Conservation (phyloP, 1,284 basidiomycete species). For the Austroboletus niveus region DNA sequence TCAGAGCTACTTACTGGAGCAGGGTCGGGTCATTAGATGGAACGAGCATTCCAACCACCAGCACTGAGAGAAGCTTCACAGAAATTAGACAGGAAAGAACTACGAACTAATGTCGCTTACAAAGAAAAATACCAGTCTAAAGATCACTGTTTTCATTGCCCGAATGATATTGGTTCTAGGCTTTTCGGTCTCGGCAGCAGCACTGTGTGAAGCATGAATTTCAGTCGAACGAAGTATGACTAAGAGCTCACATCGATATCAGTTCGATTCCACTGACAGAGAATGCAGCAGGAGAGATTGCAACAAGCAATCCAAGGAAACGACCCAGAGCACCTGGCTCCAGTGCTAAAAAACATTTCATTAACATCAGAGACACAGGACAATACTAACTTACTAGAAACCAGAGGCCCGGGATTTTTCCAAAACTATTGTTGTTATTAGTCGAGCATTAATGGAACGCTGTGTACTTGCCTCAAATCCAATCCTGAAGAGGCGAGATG, state of each 20-base stretch:
- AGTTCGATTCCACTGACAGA: slow-evolving; percentile 85
- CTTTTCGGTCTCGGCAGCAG: slow-evolving; percentile 73
- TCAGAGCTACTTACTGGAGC: slow-evolving; percentile 39
- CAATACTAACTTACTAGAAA: slow-evolving; percentile 14
- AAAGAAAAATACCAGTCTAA: slow-evolving; percentile 77
- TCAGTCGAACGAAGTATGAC: not conserved
- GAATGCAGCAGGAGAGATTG: slow-evolving; percentile 79
- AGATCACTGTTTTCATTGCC: slow-evolving; percentile 81
- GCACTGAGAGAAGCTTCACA: slow-evolving; percentile 59
- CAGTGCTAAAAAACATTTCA: slow-evolving; percentile 37
- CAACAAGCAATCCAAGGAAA: slow-evolving; percentile 62
- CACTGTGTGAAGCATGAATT: slow-evolving; percentile 34
- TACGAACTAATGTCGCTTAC: slow-evolving; percentile 28
- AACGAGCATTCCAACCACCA: slow-evolving; percentile 80
- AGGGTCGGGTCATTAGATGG: slow-evolving; percentile 66
- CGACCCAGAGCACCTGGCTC: slow-evolving; percentile 42
- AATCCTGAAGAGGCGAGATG: slow-evolving; percentile 43
- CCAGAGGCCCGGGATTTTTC: slow-evolving; percentile 22
- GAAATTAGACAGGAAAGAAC: not conserved
- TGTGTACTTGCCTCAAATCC: slow-evolving; percentile 20
- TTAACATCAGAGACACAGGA: slow-evolving; percentile 31
- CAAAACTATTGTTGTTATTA: slow-evolving; percentile 16
- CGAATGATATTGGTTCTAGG: slow-evolving; percentile 78
- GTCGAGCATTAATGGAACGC: not conserved
- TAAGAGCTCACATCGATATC: slow-evolving; percentile 61